Evolutionary conservation across 1,284 basidiomycete species (phyloP).

Genomic region (Ceratobasidium sp.): DNA sequence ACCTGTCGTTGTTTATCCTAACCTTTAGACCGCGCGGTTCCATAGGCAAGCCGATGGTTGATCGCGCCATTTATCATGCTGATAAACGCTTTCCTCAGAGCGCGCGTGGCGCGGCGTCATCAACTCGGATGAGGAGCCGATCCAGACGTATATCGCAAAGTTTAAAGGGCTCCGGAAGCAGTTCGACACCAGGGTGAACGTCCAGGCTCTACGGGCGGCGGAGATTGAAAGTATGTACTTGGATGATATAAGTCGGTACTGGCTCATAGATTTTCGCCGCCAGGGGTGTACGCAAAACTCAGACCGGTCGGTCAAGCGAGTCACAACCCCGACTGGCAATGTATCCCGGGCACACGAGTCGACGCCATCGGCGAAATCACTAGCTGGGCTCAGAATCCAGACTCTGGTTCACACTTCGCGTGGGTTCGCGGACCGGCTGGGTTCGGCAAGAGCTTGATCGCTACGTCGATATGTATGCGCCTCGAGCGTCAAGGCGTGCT

Average conservation of each 20-base stretch:
- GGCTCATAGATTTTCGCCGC: no score
- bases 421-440: conserved; percentile 21
- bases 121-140: background rate
- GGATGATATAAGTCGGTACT: no score
- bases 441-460: conserved; percentile 12
- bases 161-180: background rate
- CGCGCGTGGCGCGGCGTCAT: background rate
- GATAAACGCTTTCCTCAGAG: background rate
- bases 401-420: background rate
- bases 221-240: background rate
- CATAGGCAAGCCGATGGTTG: background rate
- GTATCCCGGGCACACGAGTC: background rate
- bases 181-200: background rate
- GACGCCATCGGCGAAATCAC: background rate
- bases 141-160: background rate
- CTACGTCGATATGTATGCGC: background rate
- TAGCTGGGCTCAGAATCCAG: background rate
- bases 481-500: background rate
- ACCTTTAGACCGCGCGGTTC: background rate
- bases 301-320: no score
- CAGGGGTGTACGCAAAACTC: no score
- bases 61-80: background rate
- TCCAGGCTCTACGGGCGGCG: background rate
- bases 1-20: background rate
- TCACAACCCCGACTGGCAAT: no score